Percentiles rank a stretch among this genome's conserved stretches.
Conservation (phyloP, 768 basidiomycete genomes). For the Lentinula edodes region DNA sequence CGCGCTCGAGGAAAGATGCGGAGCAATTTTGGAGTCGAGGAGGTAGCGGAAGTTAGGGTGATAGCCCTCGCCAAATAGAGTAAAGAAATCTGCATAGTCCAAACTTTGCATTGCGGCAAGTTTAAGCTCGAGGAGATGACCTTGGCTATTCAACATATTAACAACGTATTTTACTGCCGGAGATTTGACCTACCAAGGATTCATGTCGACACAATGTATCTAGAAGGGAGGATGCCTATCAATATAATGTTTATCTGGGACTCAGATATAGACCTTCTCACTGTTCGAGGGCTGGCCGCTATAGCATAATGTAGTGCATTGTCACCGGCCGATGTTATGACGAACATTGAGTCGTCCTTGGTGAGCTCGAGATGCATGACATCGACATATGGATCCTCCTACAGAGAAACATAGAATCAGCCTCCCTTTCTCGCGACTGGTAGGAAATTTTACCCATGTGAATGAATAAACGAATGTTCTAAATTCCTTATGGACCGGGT, state of each 20-base stretch:
- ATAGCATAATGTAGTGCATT: conserved; percentile 79
- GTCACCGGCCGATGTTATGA: conserved; percentile 76
- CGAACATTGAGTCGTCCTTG: conserved; percentile 59
- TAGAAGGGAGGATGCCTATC: conserved; percentile 9
- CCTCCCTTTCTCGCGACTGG: not conserved
- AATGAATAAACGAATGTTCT: conserved; percentile 61
- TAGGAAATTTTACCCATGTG: conserved; percentile 38
- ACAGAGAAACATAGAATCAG: not conserved
- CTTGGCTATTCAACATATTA: conserved; percentile 41
- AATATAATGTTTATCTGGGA: not conserved
- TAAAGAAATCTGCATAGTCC: conserved; percentile 55
- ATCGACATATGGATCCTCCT: conserved; percentile 76
- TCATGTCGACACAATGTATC: conserved; percentile 74
- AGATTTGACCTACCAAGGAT: conserved; percentile 39
- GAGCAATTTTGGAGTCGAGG: conserved; percentile 56
- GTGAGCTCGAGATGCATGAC: conserved; percentile 57
- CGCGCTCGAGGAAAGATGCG: conserved; percentile 63
- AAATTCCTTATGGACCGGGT: conserved; percentile 63
- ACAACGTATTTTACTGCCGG: not conserved
- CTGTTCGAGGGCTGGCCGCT: conserved; percentile 49
- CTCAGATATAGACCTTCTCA: conserved; percentile 16
- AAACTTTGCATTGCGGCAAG: conserved; percentile 58
- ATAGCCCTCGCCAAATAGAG: conserved; percentile 61
- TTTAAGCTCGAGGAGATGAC: conserved; percentile 75
- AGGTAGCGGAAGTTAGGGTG: conserved; percentile 55